Percentiles rank a stretch among this genome's conserved stretches.
Conservation (phyloP, 2,329 filamentous ascomycete genomes). For the Colletotrichum echinochloae region DNA sequence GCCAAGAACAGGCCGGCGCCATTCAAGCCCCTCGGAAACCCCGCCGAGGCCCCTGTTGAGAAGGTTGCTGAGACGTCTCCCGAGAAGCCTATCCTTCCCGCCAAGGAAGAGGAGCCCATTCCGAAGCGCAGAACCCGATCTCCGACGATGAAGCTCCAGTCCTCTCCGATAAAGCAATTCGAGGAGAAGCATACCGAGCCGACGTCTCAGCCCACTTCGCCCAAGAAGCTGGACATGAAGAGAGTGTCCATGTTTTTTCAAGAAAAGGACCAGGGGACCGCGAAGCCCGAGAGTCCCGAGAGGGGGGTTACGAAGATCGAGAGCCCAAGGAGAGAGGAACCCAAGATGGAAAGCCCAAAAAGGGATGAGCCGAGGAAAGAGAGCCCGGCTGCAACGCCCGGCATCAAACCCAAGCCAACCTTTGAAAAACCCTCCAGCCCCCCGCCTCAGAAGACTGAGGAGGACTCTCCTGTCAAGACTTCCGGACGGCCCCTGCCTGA, state of each 20-base stretch:
- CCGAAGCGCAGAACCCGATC: conserved; percentile 36
- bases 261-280: conserved; percentile 50
- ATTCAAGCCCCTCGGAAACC: conserved; percentile 41
- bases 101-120: conserved; percentile 29
- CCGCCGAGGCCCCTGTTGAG: conserved; percentile 41
- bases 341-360: conserved; percentile 36
- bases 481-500: conserved; percentile 48
- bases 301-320: conserved; percentile 8
- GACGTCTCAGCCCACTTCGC: conserved; percentile 60
- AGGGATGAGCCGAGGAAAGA: conserved; percentile 30
- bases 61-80: conserved; percentile 41
- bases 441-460: conserved; percentile 33
- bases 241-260: conserved; percentile 70
- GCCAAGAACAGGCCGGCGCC: conserved; percentile 46
- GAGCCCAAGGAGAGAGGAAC: conserved; percentile 40
- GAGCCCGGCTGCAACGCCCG: conserved; percentile 28
- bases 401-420: conserved; percentile 35
- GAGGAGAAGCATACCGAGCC: conserved; percentile 49
- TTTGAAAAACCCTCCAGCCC: conserved; percentile 36
- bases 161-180: conserved; percentile 30
- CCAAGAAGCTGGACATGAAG: conserved; percentile 69
- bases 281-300: conserved; percentile 37
- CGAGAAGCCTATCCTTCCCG: conserved; percentile 29
- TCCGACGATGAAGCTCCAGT: conserved; percentile 37
- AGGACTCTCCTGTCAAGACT: conserved; percentile 52